phyloP scores from a whole-genome alignment of 768 basidiomycete species.

The Lactarius sp. region DNA sequence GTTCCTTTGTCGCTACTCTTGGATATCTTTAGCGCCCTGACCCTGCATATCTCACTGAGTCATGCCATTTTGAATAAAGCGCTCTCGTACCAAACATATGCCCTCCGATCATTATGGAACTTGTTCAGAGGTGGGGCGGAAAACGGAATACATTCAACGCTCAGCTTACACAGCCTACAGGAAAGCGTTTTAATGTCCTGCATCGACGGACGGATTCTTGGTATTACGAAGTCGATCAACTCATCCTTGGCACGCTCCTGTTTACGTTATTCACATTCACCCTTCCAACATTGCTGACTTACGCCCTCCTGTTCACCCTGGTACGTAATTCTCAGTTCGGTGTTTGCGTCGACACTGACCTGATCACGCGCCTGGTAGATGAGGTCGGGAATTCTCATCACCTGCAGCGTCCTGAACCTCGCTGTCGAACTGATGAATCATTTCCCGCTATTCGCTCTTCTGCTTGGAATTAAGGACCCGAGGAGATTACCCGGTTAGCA shows the following conservation, averaged over 20 bases:
- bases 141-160: background rate
- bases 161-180: slow-evolving; percentile 36
- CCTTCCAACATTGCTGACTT: slow-evolving; percentile 80
- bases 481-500: slow-evolving; percentile 69
- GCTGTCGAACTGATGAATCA: slow-evolving; percentile 80
- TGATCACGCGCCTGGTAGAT: slow-evolving; percentile 35
- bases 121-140: slow-evolving; percentile 71
- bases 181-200: slow-evolving; percentile 84
- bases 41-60: slow-evolving; percentile 66
- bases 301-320: slow-evolving; percentile 78
- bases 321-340: slow-evolving; percentile 34
- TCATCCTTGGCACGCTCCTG: slow-evolving; percentile 89
- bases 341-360: background rate
- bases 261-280: slow-evolving; percentile 80
- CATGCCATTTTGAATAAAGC: slow-evolving; percentile 59
- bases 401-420: slow-evolving; percentile 61
- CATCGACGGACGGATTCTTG: slow-evolving; percentile 85
- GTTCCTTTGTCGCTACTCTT: slow-evolving; percentile 14
- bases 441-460: slow-evolving; percentile 86
- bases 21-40: slow-evolving; percentile 51
- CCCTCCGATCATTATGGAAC: slow-evolving; percentile 72
- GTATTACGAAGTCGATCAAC: slow-evolving; percentile 89
- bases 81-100: slow-evolving; percentile 55
- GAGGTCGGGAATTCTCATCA: slow-evolving; percentile 47
- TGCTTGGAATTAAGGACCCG: slow-evolving; percentile 81